Evolutionary conservation across 2,329 filamentous ascomycete genomes (phyloP).

Genomic region (Neonectria hederae): DNA sequence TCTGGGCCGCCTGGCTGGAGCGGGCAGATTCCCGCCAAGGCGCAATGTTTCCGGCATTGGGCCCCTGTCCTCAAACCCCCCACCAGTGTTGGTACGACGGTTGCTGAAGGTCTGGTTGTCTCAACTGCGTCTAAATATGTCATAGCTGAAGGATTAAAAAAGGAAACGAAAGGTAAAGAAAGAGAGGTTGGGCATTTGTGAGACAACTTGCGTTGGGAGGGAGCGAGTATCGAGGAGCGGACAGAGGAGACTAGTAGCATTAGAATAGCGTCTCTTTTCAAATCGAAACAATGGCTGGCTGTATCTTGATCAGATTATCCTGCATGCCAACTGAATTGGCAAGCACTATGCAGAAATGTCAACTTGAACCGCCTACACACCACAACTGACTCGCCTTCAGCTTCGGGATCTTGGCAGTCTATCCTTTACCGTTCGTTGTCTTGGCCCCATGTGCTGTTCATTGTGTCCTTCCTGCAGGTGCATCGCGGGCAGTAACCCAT

Average conservation of each 20-base stretch:
- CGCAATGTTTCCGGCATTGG: constrained; percentile 10
- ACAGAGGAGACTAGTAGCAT: neutral
- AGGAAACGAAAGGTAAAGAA: neutral
- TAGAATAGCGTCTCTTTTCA: neutral
- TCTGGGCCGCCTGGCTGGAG: neutral
- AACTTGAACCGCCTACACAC: neutral
- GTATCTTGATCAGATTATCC: neutral
- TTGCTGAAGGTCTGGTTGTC: neutral
- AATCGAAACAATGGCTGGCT: neutral
- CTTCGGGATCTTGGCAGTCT: neutral
- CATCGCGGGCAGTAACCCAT: neutral
- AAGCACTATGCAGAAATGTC: neutral
- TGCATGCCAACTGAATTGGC: neutral
- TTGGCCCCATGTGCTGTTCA: neutral
- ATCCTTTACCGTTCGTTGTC: neutral
- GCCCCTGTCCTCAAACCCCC: constrained; percentile 2
- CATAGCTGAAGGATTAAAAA: neutral
- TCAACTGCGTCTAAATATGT: constrained; percentile 10
- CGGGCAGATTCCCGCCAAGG: constrained; percentile 3
- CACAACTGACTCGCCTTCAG: neutral
- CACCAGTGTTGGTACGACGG: neutral
- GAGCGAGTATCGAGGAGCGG: neutral
- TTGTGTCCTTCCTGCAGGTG: neutral
- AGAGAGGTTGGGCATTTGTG: neutral
- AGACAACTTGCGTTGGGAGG: neutral